Evolutionary conservation across 805 yeast genomes (phyloP), one percentile per base, ranked within the genome.

Genomic region (Kluyveromyces lactis): DNA sequence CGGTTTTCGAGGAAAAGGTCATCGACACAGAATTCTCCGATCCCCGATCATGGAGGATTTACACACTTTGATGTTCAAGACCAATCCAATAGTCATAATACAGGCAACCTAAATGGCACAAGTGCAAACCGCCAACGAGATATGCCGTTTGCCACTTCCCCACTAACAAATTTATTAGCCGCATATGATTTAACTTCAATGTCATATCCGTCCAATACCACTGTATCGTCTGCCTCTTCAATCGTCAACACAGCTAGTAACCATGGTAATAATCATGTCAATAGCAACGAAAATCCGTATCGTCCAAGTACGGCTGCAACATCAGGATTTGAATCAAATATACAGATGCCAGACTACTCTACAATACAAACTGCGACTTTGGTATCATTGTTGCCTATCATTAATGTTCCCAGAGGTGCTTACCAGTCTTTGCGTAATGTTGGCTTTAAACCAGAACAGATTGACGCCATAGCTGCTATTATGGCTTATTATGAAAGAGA

Each of bases 401-500:
- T 79, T 12, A 72, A 73, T 0, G 85, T 83, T 4, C 92, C 92
- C 1, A 77, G 77, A 4, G 86, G 86, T 9, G 90, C 89, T 2
- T 73, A 75, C 45, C 60, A 68, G 16, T 73, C 86, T 1, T 57
- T 83, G 33, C 70, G 71, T 5, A 72, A 75, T 5, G 86, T 80
- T 2, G 92, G 92, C 0, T 67, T 83, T 31, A 66, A 77, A 2
- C 75, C 71, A 41, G 77, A 76, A 27, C 92, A 83, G 55, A 81
- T 83, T 11, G 85, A 80, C 50, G 77, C 86, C 2, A 63, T 83
- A 26, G 78, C 85, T 4, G 85, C 85, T 0, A 66, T 82, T 38
- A 75, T 82, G 24, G 89, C 87, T 0, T 83, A 79, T 48, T 82
- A 82, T 56, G 79, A 77, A 59, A 65, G 48, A 36, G 49, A 54